Evolutionary conservation across 2,329 filamentous ascomycete species (phyloP).

Genomic region (Epichloe uncinata): DNA sequence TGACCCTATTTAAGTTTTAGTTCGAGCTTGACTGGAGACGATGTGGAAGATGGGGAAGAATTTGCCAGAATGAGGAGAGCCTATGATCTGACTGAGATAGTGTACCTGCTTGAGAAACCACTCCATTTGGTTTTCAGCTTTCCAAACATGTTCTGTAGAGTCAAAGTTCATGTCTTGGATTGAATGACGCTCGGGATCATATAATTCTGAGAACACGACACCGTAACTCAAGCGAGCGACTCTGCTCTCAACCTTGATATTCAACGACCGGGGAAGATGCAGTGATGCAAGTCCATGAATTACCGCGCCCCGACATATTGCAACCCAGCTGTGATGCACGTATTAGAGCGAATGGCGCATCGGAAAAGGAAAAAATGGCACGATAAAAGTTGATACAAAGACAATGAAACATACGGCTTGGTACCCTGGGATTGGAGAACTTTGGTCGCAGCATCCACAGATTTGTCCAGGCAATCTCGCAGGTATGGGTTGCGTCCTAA

Average conservation of each 20-base stretch:
- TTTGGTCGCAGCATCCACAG: neutral
- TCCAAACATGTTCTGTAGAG: neutral
- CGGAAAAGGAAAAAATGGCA: neutral
- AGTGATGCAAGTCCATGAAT: slow-evolving; percentile 10
- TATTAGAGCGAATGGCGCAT: neutral
- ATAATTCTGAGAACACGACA: accelerated
- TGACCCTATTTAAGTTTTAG: neutral
- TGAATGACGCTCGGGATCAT: slow-evolving; percentile 2
- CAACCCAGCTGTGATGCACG: slow-evolving; percentile 17
- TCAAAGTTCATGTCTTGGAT: slow-evolving; percentile 8
- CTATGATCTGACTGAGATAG: neutral
- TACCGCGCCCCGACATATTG: slow-evolving; percentile 22
- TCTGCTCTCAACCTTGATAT: slow-evolving; percentile 11
- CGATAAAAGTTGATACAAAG: neutral
- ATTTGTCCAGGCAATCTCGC: slow-evolving; percentile 7
- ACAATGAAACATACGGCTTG: slow-evolving; percentile 20
- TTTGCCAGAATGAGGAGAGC: neutral
- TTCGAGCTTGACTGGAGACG: neutral
- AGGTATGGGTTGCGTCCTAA: slow-evolving; percentile 23
- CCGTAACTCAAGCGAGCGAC: slow-evolving; percentile 19
- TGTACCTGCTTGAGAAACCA: slow-evolving; percentile 16
- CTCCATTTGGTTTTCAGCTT: slow-evolving; percentile 9
- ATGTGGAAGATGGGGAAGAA: neutral
- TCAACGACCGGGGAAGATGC: neutral
- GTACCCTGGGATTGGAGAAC: slow-evolving; percentile 18